These are phyloP conservation scores for Agapanthus africanus DNA, from an alignment of 106 monocot genomes.

Conservation along the genomic window DNA sequence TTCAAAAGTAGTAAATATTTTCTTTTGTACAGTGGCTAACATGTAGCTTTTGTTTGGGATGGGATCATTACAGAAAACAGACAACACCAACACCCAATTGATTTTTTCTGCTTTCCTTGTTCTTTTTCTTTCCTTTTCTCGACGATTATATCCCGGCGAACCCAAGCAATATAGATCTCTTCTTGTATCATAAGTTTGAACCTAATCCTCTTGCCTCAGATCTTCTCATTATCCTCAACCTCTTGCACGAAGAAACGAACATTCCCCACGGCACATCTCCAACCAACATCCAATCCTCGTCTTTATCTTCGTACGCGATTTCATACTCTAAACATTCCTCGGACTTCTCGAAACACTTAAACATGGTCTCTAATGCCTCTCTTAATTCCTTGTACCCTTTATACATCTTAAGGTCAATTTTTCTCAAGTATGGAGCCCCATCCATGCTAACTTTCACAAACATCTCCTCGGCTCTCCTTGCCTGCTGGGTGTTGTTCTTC, in stretches of 20 bases:
- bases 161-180: background rate
- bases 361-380: slow-evolving; percentile 56
- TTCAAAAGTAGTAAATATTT: too few relatives aligned
- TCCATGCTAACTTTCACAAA: slow-evolving; percentile 95
- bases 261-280: slow-evolving; percentile 7
- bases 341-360: too few relatives aligned
- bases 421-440: slow-evolving; percentile 85
- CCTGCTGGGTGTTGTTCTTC: slow-evolving; percentile 25
- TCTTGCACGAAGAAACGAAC: slow-evolving; percentile 23
- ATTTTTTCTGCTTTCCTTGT: background rate
- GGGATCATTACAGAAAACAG: background rate
- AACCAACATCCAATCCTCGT: slow-evolving; percentile 8
- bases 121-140: too few relatives aligned
- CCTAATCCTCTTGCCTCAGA: slow-evolving; percentile 15
- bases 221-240: slow-evolving; percentile 21
- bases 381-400: slow-evolving; percentile 66
- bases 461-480: slow-evolving; percentile 13
- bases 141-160: too few relatives aligned
- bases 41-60: background rate
- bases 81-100: background rate
- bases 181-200: slow-evolving; percentile 1
- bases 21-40: background rate
- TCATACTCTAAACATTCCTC: background rate
- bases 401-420: slow-evolving; percentile 64
- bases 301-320: slow-evolving; percentile 8